phyloP scores from a whole-genome alignment of 306 rosid genomes.

The Vicia villosa region DNA sequence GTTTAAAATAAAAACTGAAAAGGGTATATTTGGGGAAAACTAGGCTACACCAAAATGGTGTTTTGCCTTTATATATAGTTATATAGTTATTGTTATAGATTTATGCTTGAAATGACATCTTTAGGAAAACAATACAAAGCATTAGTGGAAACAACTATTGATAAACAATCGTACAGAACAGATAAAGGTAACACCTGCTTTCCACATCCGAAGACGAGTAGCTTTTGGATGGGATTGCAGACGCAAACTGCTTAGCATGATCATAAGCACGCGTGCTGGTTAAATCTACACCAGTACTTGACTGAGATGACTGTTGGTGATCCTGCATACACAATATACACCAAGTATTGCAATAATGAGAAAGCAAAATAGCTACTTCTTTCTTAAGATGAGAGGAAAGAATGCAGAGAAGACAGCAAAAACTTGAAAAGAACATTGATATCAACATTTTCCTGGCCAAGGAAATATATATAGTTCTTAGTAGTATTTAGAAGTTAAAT shows the following conservation, averaged over 20 bases:
- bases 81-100: no score
- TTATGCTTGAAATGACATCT: slow-evolving; percentile 29
- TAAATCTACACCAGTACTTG: slow-evolving; percentile 51
- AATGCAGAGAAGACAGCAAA: neutral
- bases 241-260: slow-evolving; percentile 71
- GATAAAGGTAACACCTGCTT: slow-evolving; percentile 62
- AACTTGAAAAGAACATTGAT: slow-evolving; percentile 3
- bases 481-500: neutral
- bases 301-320: slow-evolving; percentile 54
- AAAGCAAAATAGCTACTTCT: slow-evolving; percentile 15
- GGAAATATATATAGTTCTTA: slow-evolving; percentile 2
- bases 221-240: slow-evolving; percentile 56
- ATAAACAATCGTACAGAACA: neutral
- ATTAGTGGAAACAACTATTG: slow-evolving; percentile 10
- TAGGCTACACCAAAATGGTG: no score
- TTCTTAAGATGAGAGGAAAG: slow-evolving; percentile 8
- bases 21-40: no score
- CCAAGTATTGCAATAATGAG: neutral
- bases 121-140: slow-evolving; percentile 19
- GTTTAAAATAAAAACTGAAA: no score
- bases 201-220: slow-evolving; percentile 47
- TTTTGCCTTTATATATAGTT: no score
- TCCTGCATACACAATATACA: slow-evolving; percentile 53
- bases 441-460: slow-evolving; percentile 15
- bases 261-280: slow-evolving; percentile 60